Base-by-base conservation (phyloP, 73 alveolate genomes). In the Symbiodinium pilosum region DNA sequence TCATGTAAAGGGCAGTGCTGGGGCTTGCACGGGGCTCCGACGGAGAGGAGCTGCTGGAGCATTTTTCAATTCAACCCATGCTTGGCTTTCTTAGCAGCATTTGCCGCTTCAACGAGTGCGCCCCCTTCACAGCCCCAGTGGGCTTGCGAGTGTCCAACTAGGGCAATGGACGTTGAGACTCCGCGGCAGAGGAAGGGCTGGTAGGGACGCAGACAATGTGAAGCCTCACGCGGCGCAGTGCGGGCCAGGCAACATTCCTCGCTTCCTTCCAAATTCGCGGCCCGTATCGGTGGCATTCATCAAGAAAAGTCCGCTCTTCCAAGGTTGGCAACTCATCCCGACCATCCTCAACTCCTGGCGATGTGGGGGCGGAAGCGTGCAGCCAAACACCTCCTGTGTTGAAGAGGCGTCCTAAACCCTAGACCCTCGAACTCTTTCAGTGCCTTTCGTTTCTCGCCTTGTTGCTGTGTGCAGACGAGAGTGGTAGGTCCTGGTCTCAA, bases 271-370 rank as follows among this genome's bases (percentile, higher is more conserved):
- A 64, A 38, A 30, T 64, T 20, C 81, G 81, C 24, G 81, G 81
- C 81, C 41, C 81, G 81, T 28, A 14, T 64, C 41, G 81, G 81
- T 64, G 81, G 81, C 81, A 64, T 64, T 64, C 81, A 64, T 64
- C 81, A 64, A 64, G 81, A 64, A 64, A 64, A 7, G 77, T 14
- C 77, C 6, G 77, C 77, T 28, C 38, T 24, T 64, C 38, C 81
- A 28, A 64, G 77, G 41, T 64, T 64, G 77, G 77, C 77, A 64
- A 20, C 40, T 64, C 77, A 64, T 64, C 81, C 81, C 81, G 24
- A 64, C 81, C 77, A 64, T 64, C 77, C 77, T 36, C 77, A 12
- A 0, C 77, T 64, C 77, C 77, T 38, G 12, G 81, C 81, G 41
- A 26, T 64, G 81, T 1, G 41, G 81, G 81, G 34, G 41, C 26